Evolutionary conservation across 768 basidiomycete species (phyloP), one percentile per base, ranked within the genome.

Genomic region (Cyclocybe aegerita): DNA sequence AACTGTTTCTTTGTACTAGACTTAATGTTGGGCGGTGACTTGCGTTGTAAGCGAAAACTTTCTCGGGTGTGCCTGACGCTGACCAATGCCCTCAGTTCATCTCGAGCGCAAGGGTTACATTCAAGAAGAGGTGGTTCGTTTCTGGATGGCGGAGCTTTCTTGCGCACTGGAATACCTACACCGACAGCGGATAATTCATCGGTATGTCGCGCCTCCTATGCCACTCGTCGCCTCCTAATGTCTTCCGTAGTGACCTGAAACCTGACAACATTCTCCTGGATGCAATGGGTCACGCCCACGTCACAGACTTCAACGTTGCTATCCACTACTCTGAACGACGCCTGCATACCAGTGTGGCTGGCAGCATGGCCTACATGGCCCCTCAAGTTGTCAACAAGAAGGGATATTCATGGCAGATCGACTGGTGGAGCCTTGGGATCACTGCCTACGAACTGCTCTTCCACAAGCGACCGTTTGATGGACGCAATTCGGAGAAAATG

Each of bases 291-390:
- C 95, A 99, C 64, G 96, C 92, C 1, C 96, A 98, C 64, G 75
- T 99, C 60, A 98, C 97, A 7, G 97, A 99, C 71, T 97, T 99
- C 75, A 99, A 99, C 63, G 94, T 99, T 57, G 97, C 96, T 16
- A 96, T 98, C 7, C 96, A 98, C 67, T 98, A 93, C 66, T 96
- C 95, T 9, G 90, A 92, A 52, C 79, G 87, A 46, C 81, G 95
- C 33, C 62, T 89, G 53, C 87, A 98, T 68, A 93, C 91, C 0
- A 93, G 91, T 52, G 90, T 99, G 11, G 96, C 97, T 6, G 97
- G 97, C 3, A 94, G 91, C 62, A 95, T 99, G 93, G 96, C 97
- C 0, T 99, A 99, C 72, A 99, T 99, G 97, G 95, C 95, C 8
- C 95, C 96, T 0, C 93, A 99, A 67, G 88, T 99, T n/a, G 78